Evolutionary conservation across 768 basidiomycete genomes (phyloP), one percentile per base, ranked within the genome.

Genomic region (Pleurotus pulmonarius): DNA sequence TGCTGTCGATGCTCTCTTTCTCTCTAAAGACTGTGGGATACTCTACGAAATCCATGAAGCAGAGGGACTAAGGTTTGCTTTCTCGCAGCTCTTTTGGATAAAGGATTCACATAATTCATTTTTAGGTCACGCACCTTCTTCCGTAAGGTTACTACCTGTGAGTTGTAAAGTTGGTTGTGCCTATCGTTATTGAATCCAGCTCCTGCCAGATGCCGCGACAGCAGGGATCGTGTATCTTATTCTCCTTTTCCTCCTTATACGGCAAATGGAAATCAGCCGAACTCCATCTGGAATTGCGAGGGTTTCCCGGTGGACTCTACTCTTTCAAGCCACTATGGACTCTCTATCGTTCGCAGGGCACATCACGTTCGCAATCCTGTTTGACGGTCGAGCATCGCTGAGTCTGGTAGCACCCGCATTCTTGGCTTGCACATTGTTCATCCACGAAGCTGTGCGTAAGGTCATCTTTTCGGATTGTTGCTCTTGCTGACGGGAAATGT

Each of bases 341-440:
- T 83, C 89, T 0, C 85, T 93, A 43, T 85, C 90, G 0, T 95
- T 96, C 66, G 90, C 90, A 16, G 89, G 88, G 0, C 92, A 95
- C 63, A 85, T 94, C 54, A 94, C 92, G 0, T 87, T 96, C 57
- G 92, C 90, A 3, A 88, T 95, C 56, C 72, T 94, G 38, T 85
- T 90, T 2, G 89, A 94, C 59, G 92, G 92, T 43, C 75, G 86
- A 26, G 82, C 92, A 1, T 92, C 92, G 1, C 69, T 96, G 20
- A 86, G 92, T 1, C 76, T 94, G 22, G 77, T 94, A 40, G 88
- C 88, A 0, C 92, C 94, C 1, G 91, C 92, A 0, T 95, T 94
- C 64, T 64, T 95, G 22, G 87, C 90, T 9, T 88, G 89, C 55
- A 75, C 91, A 4, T 70, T 93, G 20, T 87, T 95, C 66, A 76